Conservation (phyloP, 106 monocot species). For the Acanthochlamys bracteata region DNA sequence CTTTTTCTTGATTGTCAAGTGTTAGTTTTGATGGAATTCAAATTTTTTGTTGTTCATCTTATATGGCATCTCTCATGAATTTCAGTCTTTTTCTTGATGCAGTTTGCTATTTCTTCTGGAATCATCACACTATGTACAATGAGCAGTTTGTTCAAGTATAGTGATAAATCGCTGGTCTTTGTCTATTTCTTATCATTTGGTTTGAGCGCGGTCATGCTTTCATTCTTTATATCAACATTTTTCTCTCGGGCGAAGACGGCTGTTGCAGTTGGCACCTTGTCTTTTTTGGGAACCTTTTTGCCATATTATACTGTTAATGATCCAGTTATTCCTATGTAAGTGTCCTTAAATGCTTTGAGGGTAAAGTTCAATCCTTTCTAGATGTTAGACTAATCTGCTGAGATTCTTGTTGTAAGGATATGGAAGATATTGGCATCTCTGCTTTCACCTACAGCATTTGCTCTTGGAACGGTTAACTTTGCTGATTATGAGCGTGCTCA, state of each 20-base stretch:
- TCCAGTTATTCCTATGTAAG: slow-evolving; percentile 63
- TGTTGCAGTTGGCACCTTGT: slow-evolving; percentile 84
- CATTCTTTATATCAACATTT: slow-evolving; percentile 85
- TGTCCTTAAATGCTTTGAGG: slow-evolving; percentile 1
- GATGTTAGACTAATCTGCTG: too few species aligned
- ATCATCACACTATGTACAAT: slow-evolving; percentile 75
- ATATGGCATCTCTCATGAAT: too few species aligned
- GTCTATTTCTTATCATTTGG: slow-evolving; percentile 76
- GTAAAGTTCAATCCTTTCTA: neutral
- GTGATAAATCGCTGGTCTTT: slow-evolving; percentile 86
- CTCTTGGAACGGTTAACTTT: slow-evolving; percentile 88
- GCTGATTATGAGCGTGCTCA: slow-evolving; percentile 97
- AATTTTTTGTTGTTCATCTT: too few species aligned
- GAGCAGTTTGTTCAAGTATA: slow-evolving; percentile 81
- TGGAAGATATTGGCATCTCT: slow-evolving; percentile 74
- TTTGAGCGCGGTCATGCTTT: slow-evolving; percentile 80
- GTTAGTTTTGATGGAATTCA: too few species aligned
- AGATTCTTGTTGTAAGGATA: slow-evolving; percentile 29
- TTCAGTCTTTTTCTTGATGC: slow-evolving; percentile 30
- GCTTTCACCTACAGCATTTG: slow-evolving; percentile 88
- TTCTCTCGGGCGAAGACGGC: slow-evolving; percentile 93
- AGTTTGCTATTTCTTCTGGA: slow-evolving; percentile 88
- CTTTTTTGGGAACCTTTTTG: slow-evolving; percentile 80
- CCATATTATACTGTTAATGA: slow-evolving; percentile 91
- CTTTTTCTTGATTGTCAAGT: too few species aligned